A percentile compares a stretch with the other conserved stretches of the same genome.
phyloP scores from a whole-genome alignment of 331 rosid genomes.

The Saraca asoca region DNA sequence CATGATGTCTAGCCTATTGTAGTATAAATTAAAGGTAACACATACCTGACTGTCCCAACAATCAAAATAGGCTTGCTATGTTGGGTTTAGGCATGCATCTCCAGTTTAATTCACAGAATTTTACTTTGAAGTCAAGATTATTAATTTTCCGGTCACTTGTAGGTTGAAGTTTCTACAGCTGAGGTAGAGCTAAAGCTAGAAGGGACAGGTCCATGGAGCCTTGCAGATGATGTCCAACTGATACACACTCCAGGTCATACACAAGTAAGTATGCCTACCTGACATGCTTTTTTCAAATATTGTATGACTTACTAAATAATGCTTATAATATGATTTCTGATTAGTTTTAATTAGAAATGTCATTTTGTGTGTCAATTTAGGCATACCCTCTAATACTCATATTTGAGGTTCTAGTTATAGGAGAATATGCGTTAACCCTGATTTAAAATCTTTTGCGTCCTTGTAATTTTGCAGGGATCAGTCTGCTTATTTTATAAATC shows the following conservation, averaged over 20 bases:
- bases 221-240: conserved; percentile 15
- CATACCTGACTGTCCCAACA: background rate
- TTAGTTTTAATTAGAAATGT: background rate
- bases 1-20: background rate
- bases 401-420: background rate
- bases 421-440: background rate
- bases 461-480: conserved; percentile 20
- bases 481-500: conserved; percentile 24
- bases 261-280: conserved; percentile 4
- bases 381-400: background rate
- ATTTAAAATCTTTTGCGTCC: background rate
- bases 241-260: conserved; percentile 32
- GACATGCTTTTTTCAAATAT: background rate
- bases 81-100: background rate
- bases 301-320: no score
- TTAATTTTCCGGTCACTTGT: background rate
- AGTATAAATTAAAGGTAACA: background rate
- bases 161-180: conserved; percentile 20
- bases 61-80: background rate
- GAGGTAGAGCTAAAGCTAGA: conserved; percentile 26
- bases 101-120: background rate
- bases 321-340: background rate
- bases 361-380: no score
- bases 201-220: conserved; percentile 30
- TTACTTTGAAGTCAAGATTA: background rate